Conservation (phyloP, 1,284 basidiomycete genomes). For the Ganoderma boninense region DNA sequence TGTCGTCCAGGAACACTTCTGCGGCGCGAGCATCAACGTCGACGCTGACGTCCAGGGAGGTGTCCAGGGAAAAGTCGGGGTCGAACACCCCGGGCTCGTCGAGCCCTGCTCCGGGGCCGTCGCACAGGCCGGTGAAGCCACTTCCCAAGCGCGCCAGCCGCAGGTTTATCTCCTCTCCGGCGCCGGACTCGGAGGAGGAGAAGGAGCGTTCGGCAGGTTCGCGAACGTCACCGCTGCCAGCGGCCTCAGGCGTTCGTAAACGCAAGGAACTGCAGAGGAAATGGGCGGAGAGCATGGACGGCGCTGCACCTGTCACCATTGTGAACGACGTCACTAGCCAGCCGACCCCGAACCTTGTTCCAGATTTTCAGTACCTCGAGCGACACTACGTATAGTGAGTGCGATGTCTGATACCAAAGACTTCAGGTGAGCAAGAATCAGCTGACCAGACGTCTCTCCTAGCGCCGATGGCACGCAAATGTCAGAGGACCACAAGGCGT, state of each 20-base stretch:
- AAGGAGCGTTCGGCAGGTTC: not conserved
- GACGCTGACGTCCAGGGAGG: not conserved
- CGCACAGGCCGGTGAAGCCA: conserved; percentile 11
- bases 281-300: conserved; percentile 21
- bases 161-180: conserved; percentile 10
- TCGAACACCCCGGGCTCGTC: conserved; percentile 3
- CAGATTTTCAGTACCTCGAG: conserved; percentile 61
- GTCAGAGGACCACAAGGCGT: conserved; percentile 19
- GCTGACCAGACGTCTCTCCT: not conserved
- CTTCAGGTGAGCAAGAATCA: not conserved
- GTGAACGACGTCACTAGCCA: conserved; percentile 58
- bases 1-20: conserved; percentile 4
- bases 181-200: conserved; percentile 10
- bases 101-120: not conserved
- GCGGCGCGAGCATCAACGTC: not conserved
- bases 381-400: conserved; percentile 56
- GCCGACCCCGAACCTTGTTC: conserved; percentile 50
- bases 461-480: not conserved
- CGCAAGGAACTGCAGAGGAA: conserved; percentile 17
- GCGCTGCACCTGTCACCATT: conserved; percentile 56
- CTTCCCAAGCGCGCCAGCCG: conserved; percentile 14
- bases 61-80: conserved; percentile 4
- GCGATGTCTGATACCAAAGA: not conserved
- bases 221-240: not conserved
- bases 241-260: conserved; percentile 5